Base-by-base conservation (phyloP, 768 basidiomycete species). In the Mycena venus region DNA sequence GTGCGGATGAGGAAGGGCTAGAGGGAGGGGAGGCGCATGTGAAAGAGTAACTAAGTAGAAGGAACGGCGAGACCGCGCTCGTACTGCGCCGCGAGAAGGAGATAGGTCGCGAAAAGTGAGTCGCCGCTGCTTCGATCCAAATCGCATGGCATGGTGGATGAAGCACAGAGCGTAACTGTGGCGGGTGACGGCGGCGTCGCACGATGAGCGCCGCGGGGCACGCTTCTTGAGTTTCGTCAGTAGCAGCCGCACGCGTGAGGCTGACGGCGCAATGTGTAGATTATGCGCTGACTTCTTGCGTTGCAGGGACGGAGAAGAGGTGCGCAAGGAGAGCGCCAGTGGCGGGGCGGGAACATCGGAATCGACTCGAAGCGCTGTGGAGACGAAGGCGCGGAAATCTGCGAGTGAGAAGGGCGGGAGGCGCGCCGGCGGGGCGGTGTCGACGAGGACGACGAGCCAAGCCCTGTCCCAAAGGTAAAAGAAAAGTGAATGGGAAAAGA, bases 301-400 rank as follows among this genome's bases (percentile, higher is more conserved):
- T 31, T 53, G 29, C 34, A 4, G 58, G 27, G 1, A 27, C 19
- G 12, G 17, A 36, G 15, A 14, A 25, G 38, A 2, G 32, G 56
- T 8, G 31, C 17, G 56, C 9, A 58, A 34, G 19, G 31, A 58
- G 31, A 1, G 31, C 15, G 1, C 29, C 17, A 55, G 29, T 25
- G 23, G 15, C 51, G 23, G n/a, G n/a, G n/a, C n/a, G n/a, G n/a
- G n/a, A n/a, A n/a, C n/a, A n/a, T n/a, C n/a, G n/a, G n/a, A n/a
- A n/a, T 59, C 21, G 6, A 58, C 17, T 36, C 68, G 66, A 51
- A 73, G 72, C 5, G 72, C 72, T 15, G 72, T 59, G 21, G 72
- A 73, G 36, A 73, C 60, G 38, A 73, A 53, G 29, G 61, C 66
- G 5, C 55, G 14, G 66, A 73, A 73, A 19, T 73, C 72, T 1